phyloP scores from a whole-genome alignment of 2,329 filamentous ascomycete genomes.

The Curvularia eragrostidis region DNA sequence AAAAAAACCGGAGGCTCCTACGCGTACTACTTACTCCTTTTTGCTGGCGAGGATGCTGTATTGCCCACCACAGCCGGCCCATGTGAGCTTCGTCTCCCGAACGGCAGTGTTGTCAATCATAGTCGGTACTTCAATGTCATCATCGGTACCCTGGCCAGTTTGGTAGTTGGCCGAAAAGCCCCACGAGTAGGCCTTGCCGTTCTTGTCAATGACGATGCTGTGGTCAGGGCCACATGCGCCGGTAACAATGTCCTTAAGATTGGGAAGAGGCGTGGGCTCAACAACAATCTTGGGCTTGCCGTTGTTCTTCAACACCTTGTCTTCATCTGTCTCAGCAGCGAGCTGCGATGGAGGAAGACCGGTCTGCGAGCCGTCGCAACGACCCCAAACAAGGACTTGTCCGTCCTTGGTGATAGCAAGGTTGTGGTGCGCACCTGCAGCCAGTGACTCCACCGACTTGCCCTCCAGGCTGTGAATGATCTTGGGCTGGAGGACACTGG shows the following conservation, averaged over 20 bases:
- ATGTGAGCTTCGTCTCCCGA: slow-evolving; percentile 74
- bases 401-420: slow-evolving; percentile 62
- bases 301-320: slow-evolving; percentile 58
- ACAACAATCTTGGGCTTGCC: slow-evolving; percentile 74
- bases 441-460: slow-evolving; percentile 70
- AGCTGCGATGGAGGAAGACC: slow-evolving; percentile 47
- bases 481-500: slow-evolving; percentile 70
- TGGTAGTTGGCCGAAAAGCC: slow-evolving; percentile 83
- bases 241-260: slow-evolving; percentile 62
- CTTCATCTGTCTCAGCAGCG: slow-evolving; percentile 49
- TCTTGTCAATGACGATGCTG: slow-evolving; percentile 71
- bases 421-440: slow-evolving; percentile 79
- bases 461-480: slow-evolving; percentile 69
- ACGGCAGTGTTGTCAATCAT: slow-evolving; percentile 85
- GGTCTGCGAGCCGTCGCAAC: slow-evolving; percentile 65
- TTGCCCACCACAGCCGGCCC: slow-evolving; percentile 87
- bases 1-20: not conserved
- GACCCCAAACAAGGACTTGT: slow-evolving; percentile 66
- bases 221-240: slow-evolving; percentile 75
- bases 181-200: slow-evolving; percentile 78
- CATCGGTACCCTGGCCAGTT: slow-evolving; percentile 77
- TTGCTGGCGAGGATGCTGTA: slow-evolving; percentile 68
- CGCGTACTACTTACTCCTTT: slow-evolving; percentile 27
- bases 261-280: slow-evolving; percentile 67
- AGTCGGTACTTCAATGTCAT: slow-evolving; percentile 79